phyloP scores from a whole-genome alignment of 108 stramenopile genomes.

The Fistulifera pelliculosa region DNA sequence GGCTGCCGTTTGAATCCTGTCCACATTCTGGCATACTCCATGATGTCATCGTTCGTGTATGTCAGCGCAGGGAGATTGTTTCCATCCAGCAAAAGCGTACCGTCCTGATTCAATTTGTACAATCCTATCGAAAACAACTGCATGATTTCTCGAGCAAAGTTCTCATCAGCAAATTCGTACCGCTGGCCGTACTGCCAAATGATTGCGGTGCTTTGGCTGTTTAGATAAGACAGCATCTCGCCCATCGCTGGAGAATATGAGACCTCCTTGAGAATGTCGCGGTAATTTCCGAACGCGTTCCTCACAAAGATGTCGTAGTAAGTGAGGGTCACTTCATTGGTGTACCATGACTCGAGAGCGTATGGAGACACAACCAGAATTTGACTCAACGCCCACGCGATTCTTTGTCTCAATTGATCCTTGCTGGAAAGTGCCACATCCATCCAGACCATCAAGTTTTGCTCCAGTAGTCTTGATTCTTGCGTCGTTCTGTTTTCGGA shows the following conservation, averaged over 20 bases:
- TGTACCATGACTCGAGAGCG: not conserved
- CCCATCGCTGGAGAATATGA: constrained; percentile 61
- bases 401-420: constrained; percentile 70
- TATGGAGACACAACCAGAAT: constrained; percentile 27
- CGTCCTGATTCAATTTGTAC: constrained; percentile 31
- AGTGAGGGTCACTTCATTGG: constrained; percentile 18
- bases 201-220: not conserved
- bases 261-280: constrained; percentile 62
- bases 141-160: constrained; percentile 53
- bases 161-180: constrained; percentile 43
- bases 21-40: constrained; percentile 34
- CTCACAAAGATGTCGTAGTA: constrained; percentile 70
- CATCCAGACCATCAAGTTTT: constrained; percentile 18
- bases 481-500: constrained; percentile 15
- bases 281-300: constrained; percentile 73
- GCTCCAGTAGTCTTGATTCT: constrained; percentile 10
- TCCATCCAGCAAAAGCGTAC: constrained; percentile 19
- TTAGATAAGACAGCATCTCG: constrained; percentile 43
- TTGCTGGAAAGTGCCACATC: constrained; percentile 17
- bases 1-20: constrained; percentile 30
- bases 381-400: constrained; percentile 71
- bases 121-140: constrained; percentile 48
- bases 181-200: not conserved
- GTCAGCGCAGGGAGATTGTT: constrained; percentile 11
- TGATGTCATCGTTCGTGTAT: constrained; percentile 40